Base-by-base conservation (phyloP, 768 basidiomycete genomes). In the Hericium alpestre region DNA sequence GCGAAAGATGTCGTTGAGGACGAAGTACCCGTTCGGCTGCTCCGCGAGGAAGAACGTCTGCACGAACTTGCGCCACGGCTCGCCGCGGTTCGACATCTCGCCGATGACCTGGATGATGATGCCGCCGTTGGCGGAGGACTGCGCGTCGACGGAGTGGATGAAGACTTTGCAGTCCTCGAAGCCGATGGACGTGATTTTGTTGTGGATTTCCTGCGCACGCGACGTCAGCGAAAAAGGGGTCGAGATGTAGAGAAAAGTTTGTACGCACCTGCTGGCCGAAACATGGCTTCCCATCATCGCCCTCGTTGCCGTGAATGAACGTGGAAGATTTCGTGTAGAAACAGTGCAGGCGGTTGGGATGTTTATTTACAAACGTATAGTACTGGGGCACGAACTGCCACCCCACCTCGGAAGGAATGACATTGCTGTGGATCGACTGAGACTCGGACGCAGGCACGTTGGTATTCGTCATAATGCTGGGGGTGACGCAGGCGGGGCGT, bases 381-480 rank as follows among this genome's bases (percentile, higher is more conserved):
- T 98, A 98, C 74, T 99, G 94, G 51, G 93, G 92, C 65, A 96
- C 93, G 76, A 97, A 97, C 74, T 97, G 93, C 93, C 93, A 97
- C 74, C 94, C 93, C 69, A 97, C 94, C 76, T 96, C 92, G 65
- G 86, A 91, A 72, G 89, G 89, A 77, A 86, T 76, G 76, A 90
- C 84, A 68, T 77, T 80, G 72, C 76, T 77, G 68, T 81, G 80
- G 65, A 73, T 62, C 72, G 67, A 47, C 46, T 59, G 57, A 55
- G 53, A 55, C 40, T 59, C 59, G 52, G 53, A 55, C 65, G 72
- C 61, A 65, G 80, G 65, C 69, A 73, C 61, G 61, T 73, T 62
- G 64, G 77, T 73, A 66, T 59, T 65, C 59, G 67, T 71, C 71
- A 73, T 75, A 55, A 57, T 55, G 61, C 49, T 53, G 58, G 60